phyloP scores from a whole-genome alignment of 441 rosid species.

The Gossypium davidsonii region DNA sequence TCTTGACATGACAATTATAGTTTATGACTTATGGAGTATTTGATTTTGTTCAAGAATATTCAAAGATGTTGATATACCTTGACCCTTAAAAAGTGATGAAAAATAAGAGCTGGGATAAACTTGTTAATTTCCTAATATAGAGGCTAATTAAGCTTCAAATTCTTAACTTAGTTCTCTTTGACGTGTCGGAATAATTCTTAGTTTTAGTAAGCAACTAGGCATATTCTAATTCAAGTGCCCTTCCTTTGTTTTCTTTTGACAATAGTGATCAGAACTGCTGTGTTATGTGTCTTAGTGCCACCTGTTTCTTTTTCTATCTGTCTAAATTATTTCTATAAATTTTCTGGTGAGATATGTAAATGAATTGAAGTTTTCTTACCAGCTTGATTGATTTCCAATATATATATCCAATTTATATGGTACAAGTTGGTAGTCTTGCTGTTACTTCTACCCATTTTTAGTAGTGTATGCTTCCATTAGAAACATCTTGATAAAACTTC shows the following conservation, averaged over 20 bases:
- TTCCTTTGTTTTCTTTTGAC: background rate
- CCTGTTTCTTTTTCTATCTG: background rate
- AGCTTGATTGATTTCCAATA: background rate
- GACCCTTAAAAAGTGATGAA: background rate
- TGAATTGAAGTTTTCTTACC: background rate
- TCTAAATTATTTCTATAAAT: background rate
- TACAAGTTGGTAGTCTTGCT: background rate
- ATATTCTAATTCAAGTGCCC: background rate
- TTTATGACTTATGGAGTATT: background rate
- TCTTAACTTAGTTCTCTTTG: background rate
- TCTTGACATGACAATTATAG: background rate
- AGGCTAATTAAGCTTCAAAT: background rate
- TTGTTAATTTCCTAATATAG: background rate
- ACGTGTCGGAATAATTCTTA: background rate
- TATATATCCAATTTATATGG: background rate
- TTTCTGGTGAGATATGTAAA: background rate
- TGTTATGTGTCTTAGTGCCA: background rate
- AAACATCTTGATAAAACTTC: background rate
- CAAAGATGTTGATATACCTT: background rate
- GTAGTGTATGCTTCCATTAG: background rate
- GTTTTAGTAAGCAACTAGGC: background rate
- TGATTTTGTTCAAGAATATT: background rate
- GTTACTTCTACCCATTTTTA: background rate
- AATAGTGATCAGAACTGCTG: background rate
- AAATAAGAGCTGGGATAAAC: background rate